These are phyloP conservation scores for Fusarium tanahbumbuense DNA, from an alignment of 2,329 filamentous ascomycete species.

Conservation along the genomic window DNA sequence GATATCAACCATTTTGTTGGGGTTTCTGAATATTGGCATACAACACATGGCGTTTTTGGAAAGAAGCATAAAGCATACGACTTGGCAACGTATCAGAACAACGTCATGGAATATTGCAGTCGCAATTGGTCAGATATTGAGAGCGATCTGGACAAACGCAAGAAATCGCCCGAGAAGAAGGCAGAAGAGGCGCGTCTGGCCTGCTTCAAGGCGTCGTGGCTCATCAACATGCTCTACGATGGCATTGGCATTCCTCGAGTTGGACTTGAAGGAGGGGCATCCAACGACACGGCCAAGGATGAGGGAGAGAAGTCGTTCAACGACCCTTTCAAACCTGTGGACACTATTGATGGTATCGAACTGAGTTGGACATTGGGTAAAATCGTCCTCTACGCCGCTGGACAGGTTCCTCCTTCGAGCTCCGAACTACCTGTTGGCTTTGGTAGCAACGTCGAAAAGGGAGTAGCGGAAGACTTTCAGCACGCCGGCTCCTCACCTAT, in stretches of 20 bases:
- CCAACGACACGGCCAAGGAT: conserved; percentile 78
- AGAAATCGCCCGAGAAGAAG: conserved; percentile 81
- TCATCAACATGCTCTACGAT: conserved; percentile 95
- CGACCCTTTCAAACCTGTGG: conserved; percentile 89
- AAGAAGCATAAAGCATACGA: conserved; percentile 87
- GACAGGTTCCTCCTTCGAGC: conserved; percentile 78
- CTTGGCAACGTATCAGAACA: conserved; percentile 86
- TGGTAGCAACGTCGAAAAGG: conserved; percentile 79
- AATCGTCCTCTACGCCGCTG: conserved; percentile 94
- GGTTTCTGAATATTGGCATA: conserved; percentile 99
- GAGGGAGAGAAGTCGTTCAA: conserved; percentile 76
- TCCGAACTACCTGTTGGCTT: conserved; percentile 83
- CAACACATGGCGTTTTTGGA: conserved; percentile 92
- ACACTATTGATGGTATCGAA: conserved; percentile 91
- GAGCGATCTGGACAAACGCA: conserved; percentile 70
- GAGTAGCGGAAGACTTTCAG: conserved; percentile 82
- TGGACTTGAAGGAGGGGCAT: conserved; percentile 75
- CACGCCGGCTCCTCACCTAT: conserved; percentile 72
- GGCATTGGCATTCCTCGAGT: conserved; percentile 93
- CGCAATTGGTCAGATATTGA: conserved; percentile 84
- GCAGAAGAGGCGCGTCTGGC: conserved; percentile 84
- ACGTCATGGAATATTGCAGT: conserved; percentile 86
- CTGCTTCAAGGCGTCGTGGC: conserved; percentile 98
- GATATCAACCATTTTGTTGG: conserved; percentile 97
- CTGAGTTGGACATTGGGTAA: conserved; percentile 98